Evolutionary conservation across 768 basidiomycete genomes (phyloP), one percentile per base, ranked within the genome.

Genomic region (Mycena sanguinolenta): DNA sequence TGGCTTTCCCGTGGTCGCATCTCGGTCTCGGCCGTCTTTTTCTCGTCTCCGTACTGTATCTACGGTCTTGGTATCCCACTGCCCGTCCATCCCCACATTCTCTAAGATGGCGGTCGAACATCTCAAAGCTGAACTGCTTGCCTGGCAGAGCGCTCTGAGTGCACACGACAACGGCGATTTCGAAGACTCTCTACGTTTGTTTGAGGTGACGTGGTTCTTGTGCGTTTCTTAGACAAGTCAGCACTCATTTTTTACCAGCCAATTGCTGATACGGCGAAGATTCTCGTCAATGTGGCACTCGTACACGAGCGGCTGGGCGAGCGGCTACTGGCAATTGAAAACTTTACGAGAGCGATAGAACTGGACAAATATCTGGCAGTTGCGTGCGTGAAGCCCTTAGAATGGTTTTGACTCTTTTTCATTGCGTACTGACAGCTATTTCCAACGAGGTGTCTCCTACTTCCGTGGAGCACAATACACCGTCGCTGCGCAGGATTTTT

Each of bases 341-440:
- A 85, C 70, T 91, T 92, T 77, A 76, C 78, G 13, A 82, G 82
- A 9, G 92, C 92, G 2, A 86, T 84, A 10, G 77, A 79, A 60
- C 80, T 91, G 64, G 92, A 94, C 76, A 79, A 82, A 54, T 92
- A 85, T 75, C 84, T 92, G 62, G 89, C 91, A n/a, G 86, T 92
- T 28, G 90, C 85, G 78, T 91, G 78, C 73, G 86, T 83, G 49
- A 13, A 2, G 36, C 38, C 1, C 46, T 8, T 46, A 28, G 2
- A 3, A 13, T 7, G 23, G 2, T n/a, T 32, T 42, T 32, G 19
- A 17, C 21, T 63, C 27, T 16, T 21, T n/a, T 58, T 12, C 44
- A 16, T 12, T 49, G 32, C 32, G 23, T 44, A 3, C 25, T 13
- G 36, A 6, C 54, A 75, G 75, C 5, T 76, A 73, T 57, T 76